Evolutionary conservation across 1,139 yeast species (phyloP).

Genomic region (Meyerozyma sp.): DNA sequence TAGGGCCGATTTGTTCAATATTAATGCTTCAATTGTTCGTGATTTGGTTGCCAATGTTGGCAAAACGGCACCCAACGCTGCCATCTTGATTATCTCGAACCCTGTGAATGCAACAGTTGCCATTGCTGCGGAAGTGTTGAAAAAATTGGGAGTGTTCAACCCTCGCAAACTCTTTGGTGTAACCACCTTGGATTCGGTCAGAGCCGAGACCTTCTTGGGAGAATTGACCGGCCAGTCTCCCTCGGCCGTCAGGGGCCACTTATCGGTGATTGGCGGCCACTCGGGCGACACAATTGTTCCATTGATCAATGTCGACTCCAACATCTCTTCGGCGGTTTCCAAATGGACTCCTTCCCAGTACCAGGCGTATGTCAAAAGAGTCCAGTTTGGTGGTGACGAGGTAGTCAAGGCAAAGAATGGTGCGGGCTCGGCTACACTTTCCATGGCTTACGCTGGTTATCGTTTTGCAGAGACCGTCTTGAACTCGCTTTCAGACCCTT

Average conservation of each 20-base stretch:
- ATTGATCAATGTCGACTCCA: slow-evolving; percentile 22
- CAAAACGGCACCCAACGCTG: slow-evolving; percentile 54
- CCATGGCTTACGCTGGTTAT: slow-evolving; percentile 76
- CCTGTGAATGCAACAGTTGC: slow-evolving; percentile 77
- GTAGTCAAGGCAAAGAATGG: slow-evolving; percentile 75
- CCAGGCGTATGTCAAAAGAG: slow-evolving; percentile 49
- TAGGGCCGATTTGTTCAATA: slow-evolving; percentile 68
- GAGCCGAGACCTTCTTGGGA: slow-evolving; percentile 63
- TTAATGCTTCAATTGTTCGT: slow-evolving; percentile 65
- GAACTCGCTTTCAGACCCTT: slow-evolving; percentile 32
- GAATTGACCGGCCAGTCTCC: slow-evolving; percentile 34
- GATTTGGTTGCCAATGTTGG: slow-evolving; percentile 56
- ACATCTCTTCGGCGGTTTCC: slow-evolving; percentile 24
- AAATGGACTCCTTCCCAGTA: slow-evolving; percentile 26
- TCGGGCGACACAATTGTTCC: slow-evolving; percentile 68
- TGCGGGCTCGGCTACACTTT: slow-evolving; percentile 71
- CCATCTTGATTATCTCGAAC: slow-evolving; percentile 63
- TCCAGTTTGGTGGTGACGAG: slow-evolving; percentile 77
- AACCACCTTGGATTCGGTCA: slow-evolving; percentile 64
- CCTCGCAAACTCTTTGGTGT: slow-evolving; percentile 67
- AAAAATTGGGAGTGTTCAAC: slow-evolving; percentile 54
- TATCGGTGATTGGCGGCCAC: slow-evolving; percentile 70
- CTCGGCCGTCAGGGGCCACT: slow-evolving; percentile 37
- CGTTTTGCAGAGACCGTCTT: slow-evolving; percentile 54
- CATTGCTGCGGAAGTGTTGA: slow-evolving; percentile 67